These are phyloP conservation scores for Colletotrichum scovillei DNA, from an alignment of 2,329 filamentous ascomycete genomes.

Conservation along the genomic window DNA sequence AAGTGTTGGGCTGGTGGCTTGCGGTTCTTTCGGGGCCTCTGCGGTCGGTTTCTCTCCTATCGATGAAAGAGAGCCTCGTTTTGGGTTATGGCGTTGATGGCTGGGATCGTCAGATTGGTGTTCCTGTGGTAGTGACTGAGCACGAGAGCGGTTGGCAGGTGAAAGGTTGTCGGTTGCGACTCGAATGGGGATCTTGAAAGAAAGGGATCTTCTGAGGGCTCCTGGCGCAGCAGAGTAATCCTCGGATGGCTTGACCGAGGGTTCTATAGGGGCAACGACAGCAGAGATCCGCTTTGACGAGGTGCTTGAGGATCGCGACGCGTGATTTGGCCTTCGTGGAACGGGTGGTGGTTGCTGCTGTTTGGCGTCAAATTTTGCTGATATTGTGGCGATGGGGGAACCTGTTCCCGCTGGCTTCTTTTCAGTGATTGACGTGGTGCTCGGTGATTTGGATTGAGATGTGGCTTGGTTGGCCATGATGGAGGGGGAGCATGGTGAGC, in stretches of 20 bases:
- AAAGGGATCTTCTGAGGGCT: conserved; percentile 31
- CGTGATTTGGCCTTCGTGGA: conserved; percentile 7
- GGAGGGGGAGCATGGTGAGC: conserved; percentile 27
- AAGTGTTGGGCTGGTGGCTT: not conserved
- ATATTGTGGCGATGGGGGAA: conserved; percentile 24
- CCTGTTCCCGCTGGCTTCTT: conserved; percentile 12
- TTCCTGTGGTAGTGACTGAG: conserved; percentile 24
- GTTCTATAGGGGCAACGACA: conserved; percentile 4
- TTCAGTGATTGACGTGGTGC: not conserved
- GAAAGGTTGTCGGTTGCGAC: conserved; percentile 20
- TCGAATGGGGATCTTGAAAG: conserved; percentile 30
- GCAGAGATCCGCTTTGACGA: conserved; percentile 30
- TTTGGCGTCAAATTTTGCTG: conserved; percentile 7
- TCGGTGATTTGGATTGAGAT: not conserved
- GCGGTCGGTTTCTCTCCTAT: conserved; percentile 11
- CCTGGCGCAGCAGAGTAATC: conserved; percentile 23
- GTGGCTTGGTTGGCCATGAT: conserved; percentile 20
- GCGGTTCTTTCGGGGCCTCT: not conserved
- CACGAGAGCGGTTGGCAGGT: conserved; percentile 11
- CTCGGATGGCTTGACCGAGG: conserved; percentile 12
- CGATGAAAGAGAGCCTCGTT: conserved; percentile 15
- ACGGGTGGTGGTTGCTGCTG: conserved; percentile 9
- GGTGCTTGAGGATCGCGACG: conserved; percentile 18
- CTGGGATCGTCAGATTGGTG: not conserved
- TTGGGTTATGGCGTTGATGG: conserved; percentile 9